Evolutionary conservation across 176 grass and related monocot species (phyloP).

Genomic region (Cocos nucifera): DNA sequence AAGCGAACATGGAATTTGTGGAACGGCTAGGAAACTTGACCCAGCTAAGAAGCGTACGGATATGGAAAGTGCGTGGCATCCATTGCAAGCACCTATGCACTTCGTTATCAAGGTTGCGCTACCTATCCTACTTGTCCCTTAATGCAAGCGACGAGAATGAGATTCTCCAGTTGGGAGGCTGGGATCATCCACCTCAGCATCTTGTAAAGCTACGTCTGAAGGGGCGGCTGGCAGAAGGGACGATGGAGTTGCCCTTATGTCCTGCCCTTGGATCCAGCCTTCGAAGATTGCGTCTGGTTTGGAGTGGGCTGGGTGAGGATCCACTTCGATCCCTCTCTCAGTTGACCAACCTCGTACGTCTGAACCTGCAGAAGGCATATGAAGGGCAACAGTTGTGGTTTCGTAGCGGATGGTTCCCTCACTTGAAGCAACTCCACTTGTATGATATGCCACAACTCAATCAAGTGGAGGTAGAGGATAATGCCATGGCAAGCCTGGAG

Average conservation of each 20-base stretch:
- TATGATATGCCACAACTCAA: not conserved
- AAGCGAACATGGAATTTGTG: too few species aligned
- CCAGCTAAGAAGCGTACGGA: slow-evolving; percentile 26
- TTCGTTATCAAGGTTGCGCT: slow-evolving; percentile 36
- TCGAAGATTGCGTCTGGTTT: slow-evolving; percentile 10
- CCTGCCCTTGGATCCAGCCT: not conserved
- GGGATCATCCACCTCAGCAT: slow-evolving; percentile 14
- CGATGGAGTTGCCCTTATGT: slow-evolving; percentile 29
- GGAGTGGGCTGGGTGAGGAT: slow-evolving; percentile 25
- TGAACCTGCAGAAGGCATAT: not conserved
- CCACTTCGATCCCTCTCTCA: slow-evolving; percentile 17
- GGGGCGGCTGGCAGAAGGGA: slow-evolving; percentile 23
- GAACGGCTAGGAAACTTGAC: too few species aligned
- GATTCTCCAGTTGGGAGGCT: slow-evolving; percentile 28
- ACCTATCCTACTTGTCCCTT: slow-evolving; percentile 24
- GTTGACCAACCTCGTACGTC: slow-evolving; percentile 21
- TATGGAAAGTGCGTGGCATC: slow-evolving; percentile 24
- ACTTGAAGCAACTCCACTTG: not conserved
- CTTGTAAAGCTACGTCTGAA: slow-evolving; percentile 24
- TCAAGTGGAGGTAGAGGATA: not conserved
- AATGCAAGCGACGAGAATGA: slow-evolving; percentile 27
- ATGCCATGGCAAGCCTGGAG: not conserved
- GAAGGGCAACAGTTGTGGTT: not conserved
- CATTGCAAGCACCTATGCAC: slow-evolving; percentile 26
- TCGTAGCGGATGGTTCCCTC: slow-evolving; percentile 4